Percentiles rank a stretch among this genome's conserved stretches.
Evolutionary conservation across 495 filamentous ascomycete species (phyloP).

Genomic region (Tricharina praecox): DNA sequence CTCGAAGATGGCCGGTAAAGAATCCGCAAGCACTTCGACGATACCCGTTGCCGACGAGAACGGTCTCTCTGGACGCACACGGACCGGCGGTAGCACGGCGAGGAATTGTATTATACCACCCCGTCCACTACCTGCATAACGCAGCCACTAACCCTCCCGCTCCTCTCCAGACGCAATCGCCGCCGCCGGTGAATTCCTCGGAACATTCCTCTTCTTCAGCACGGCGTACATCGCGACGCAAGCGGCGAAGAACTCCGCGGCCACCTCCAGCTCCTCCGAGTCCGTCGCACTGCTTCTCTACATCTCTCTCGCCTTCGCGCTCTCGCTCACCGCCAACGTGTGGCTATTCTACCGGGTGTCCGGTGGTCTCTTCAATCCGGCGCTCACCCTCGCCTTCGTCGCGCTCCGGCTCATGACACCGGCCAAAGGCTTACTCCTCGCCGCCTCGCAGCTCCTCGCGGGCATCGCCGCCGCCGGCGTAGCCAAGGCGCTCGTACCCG

Average conservation of each 20-base stretch:
- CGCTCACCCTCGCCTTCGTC: constrained; percentile 43
- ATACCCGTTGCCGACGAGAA: constrained; percentile 1
- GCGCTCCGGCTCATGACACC: constrained; percentile 40
- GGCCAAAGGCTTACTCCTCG: constrained; percentile 35
- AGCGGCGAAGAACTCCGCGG: constrained; percentile 39
- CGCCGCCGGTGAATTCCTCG: constrained; percentile 22
- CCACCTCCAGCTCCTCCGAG: constrained; percentile 3
- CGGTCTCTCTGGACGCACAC: not conserved
- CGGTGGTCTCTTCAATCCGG: constrained; percentile 71
- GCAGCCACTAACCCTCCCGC: not conserved
- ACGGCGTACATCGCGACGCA: constrained; percentile 68
- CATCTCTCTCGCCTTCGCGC: constrained; percentile 54
- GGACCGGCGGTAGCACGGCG: not conserved
- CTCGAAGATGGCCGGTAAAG: not conserved
- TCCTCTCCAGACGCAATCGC: constrained; percentile 1
- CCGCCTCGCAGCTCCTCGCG: constrained; percentile 39
- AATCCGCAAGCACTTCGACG: not conserved
- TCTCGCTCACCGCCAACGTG: constrained; percentile 60
- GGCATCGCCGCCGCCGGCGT: constrained; percentile 46
- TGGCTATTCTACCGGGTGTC: constrained; percentile 74
- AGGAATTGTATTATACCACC: constrained; percentile 1
- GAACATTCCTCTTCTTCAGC: constrained; percentile 71
- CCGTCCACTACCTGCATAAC: not conserved
- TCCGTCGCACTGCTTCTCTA: constrained; percentile 39
- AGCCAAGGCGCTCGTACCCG: constrained; percentile 21